phyloP scores from a whole-genome alignment of 345 rosid species.

The Trapa incisa region DNA sequence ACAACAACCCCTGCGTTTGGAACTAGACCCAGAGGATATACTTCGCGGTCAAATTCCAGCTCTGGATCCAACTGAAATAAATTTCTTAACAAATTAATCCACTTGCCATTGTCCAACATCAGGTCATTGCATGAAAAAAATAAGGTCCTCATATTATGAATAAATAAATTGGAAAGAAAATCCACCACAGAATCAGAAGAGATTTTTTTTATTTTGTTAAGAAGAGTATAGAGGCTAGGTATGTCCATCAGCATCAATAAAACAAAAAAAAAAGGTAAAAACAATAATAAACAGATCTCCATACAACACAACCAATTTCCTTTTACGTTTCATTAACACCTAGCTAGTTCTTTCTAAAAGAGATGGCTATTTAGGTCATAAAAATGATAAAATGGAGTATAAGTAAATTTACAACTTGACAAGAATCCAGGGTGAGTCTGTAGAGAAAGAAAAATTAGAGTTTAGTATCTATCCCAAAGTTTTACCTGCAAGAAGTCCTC shows the following conservation, averaged over 20 bases:
- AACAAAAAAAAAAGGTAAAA: background rate
- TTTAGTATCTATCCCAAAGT: slow-evolving; percentile 2
- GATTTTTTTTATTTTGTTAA: background rate
- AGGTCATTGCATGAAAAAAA: background rate
- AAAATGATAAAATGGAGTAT: background rate
- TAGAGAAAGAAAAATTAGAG: background rate
- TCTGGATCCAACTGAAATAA: slow-evolving; percentile 82
- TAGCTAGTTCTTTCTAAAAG: background rate
- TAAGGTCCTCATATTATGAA: background rate
- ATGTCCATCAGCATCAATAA: background rate
- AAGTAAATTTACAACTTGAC: background rate
- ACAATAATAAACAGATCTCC: background rate
- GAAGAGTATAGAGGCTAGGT: background rate
- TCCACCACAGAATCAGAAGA: background rate
- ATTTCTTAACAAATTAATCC: slow-evolving; percentile 4
- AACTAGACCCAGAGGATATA: slow-evolving; percentile 89
- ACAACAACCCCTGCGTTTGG: slow-evolving; percentile 95
- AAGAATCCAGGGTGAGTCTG: background rate
- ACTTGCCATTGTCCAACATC: background rate
- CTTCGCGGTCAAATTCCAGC: slow-evolving; percentile 95
- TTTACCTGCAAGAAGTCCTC: slow-evolving; percentile 95
- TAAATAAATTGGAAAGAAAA: background rate
- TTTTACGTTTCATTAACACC: background rate
- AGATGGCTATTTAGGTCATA: background rate
- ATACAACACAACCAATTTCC: background rate